phyloP scores from a whole-genome alignment of 768 basidiomycete species.

The Lentinula sp. region DNA sequence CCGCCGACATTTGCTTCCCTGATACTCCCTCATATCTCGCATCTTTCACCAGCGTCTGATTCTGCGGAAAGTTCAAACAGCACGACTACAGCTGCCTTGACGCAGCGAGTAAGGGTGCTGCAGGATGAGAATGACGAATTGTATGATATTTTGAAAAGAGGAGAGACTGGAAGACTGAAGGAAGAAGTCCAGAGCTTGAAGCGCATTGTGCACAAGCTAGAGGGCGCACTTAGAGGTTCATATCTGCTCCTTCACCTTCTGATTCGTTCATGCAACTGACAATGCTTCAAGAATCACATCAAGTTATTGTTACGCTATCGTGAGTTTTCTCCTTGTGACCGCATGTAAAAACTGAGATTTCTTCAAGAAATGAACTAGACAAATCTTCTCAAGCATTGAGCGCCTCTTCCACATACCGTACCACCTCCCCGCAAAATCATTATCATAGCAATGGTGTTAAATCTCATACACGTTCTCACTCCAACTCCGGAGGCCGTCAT shows the following conservation, averaged over 20 bases:
- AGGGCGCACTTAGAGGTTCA: slow-evolving; percentile 73
- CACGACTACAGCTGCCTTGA: slow-evolving; percentile 52
- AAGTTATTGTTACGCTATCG: slow-evolving; percentile 66
- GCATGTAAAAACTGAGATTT: slow-evolving; percentile 2
- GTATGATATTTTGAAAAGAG: slow-evolving; percentile 64
- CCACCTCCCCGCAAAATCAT: neutral
- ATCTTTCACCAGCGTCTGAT: slow-evolving; percentile 23
- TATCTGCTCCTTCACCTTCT: neutral
- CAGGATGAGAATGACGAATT: slow-evolving; percentile 89
- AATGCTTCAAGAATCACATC: slow-evolving; percentile 60
- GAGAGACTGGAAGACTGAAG: slow-evolving; percentile 76
- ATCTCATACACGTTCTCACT: slow-evolving; percentile 39
- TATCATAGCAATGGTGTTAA: slow-evolving; percentile 30
- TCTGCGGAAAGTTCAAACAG: slow-evolving; percentile 47
- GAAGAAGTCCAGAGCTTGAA: slow-evolving; percentile 73
- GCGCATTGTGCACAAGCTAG: slow-evolving; percentile 60
- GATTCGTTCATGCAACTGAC: slow-evolving; percentile 7
- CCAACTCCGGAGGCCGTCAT: slow-evolving; percentile 31
- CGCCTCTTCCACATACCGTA: slow-evolving; percentile 26
- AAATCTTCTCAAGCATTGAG: slow-evolving; percentile 66
- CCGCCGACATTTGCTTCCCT: slow-evolving; percentile 67
- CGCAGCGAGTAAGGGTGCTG: slow-evolving; percentile 62
- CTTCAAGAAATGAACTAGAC: slow-evolving; percentile 63
- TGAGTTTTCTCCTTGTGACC: slow-evolving; percentile 32
- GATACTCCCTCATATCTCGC: slow-evolving; percentile 60